Percentiles rank a stretch among this genome's conserved stretches.
phyloP scores from a whole-genome alignment of 2,329 filamentous ascomycete species.

The Ophiocordyceps sinensis region DNA sequence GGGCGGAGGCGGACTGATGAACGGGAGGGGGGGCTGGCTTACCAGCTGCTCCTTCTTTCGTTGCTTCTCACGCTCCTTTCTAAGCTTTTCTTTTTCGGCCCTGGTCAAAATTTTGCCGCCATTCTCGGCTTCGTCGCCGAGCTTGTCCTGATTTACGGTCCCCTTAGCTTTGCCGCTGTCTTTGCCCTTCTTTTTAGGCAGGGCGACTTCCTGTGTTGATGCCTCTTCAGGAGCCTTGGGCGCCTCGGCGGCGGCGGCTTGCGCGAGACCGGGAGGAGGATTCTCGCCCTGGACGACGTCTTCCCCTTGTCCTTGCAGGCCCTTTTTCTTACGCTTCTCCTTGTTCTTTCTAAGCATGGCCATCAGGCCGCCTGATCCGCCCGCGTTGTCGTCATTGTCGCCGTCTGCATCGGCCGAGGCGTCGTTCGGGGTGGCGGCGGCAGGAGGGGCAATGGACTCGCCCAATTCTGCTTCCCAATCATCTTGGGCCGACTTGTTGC shows the following conservation, averaged over 20 bases:
- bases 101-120: slow-evolving; percentile 73
- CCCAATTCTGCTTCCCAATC: slow-evolving; percentile 93
- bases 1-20: background rate
- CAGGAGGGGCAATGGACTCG: slow-evolving; percentile 53
- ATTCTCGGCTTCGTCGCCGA: slow-evolving; percentile 36
- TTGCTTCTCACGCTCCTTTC: slow-evolving; percentile 97
- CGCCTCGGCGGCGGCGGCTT: slow-evolving; percentile 24
- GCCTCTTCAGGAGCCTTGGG: slow-evolving; percentile 70
- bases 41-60: slow-evolving; percentile 98
- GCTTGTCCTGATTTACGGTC: slow-evolving; percentile 27
- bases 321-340: slow-evolving; percentile 85
- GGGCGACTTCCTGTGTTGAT: slow-evolving; percentile 67
- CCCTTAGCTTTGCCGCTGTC: slow-evolving; percentile 35
- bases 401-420: slow-evolving; percentile 33
- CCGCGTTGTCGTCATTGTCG: slow-evolving; percentile 36
- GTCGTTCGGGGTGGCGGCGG: slow-evolving; percentile 26
- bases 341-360: slow-evolving; percentile 70
- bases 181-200: slow-evolving; percentile 64
- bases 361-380: slow-evolving; percentile 55
- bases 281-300: slow-evolving; percentile 51
- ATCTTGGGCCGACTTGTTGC: slow-evolving; percentile 66
- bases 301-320: slow-evolving; percentile 54
- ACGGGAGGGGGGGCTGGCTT: slow-evolving; percentile 1
- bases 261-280: slow-evolving; percentile 16
- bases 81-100: slow-evolving; percentile 95